Percentiles rank a stretch among this genome's conserved stretches.
Conservation (phyloP, 2,329 filamentous ascomycete genomes). For the Botrytis elliptica region DNA sequence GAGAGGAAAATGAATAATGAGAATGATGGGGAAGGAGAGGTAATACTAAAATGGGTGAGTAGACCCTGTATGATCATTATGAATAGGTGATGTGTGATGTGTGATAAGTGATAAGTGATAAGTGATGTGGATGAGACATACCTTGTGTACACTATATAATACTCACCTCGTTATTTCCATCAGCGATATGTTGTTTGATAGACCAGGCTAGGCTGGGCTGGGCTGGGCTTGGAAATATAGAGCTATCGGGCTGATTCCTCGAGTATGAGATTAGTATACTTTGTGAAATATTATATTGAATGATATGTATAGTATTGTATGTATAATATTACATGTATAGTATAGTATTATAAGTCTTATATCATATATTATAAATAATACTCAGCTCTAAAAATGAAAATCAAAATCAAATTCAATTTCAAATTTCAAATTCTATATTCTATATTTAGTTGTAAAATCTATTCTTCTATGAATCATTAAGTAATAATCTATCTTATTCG, state of each 20-base stretch:
- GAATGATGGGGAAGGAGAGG: neutral
- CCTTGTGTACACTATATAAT: neutral
- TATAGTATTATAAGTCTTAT: neutral
- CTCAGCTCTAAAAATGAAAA: neutral
- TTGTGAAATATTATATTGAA: neutral
- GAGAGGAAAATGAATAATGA: constrained; percentile 23
- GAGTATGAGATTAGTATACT: no score
- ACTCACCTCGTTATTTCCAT: neutral
- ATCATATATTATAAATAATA: neutral
- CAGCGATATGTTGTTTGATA: neutral
- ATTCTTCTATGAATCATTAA: no score
- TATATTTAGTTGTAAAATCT: no score
- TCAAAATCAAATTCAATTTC: no score
- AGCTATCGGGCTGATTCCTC: no score
- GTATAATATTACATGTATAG: neutral
- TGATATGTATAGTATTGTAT: neutral
- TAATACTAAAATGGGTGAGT: neutral
- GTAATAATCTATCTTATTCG: no score
- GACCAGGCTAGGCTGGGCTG: neutral
- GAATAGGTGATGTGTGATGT: neutral
- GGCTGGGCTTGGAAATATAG: neutral
- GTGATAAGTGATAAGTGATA: neutral
- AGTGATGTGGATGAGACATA: neutral
- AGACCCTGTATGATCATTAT: neutral
- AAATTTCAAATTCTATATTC: no score